These are phyloP conservation scores for Incumbomyces delicatus DNA, from an alignment of 2,329 filamentous ascomycete genomes.

Conservation along the genomic window DNA sequence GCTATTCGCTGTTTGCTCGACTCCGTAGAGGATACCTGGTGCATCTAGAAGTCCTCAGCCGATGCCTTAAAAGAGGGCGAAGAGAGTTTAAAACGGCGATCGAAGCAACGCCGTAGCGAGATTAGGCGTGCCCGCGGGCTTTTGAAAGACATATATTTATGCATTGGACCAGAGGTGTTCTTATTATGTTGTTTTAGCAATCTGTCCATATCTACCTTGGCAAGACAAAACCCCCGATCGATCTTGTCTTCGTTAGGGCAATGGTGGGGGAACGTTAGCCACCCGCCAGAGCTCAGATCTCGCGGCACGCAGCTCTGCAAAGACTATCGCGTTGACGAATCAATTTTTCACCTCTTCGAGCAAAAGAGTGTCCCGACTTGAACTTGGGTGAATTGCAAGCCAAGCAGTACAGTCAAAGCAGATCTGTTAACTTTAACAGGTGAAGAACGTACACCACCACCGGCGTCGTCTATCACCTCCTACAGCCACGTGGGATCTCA, in stretches of 20 bases:
- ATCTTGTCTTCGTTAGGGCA: neutral
- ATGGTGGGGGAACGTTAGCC: neutral
- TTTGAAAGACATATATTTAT: neutral
- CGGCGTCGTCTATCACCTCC: no score
- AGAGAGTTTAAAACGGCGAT: neutral
- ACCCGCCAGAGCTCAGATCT: neutral
- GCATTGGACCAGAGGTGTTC: neutral
- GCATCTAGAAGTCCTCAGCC: no score
- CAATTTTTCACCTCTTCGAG: no score
- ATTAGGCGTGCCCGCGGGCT: neutral
- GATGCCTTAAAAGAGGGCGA: no score
- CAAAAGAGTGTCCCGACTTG: no score
- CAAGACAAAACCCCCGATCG: neutral
- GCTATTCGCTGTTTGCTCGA: conserved; percentile 36
- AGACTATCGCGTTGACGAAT: no score
- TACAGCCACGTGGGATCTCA: no score
- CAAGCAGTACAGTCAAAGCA: no score
- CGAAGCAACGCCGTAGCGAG: neutral
- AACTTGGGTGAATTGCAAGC: no score
- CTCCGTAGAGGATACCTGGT: conserved; percentile 51
- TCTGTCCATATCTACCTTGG: neutral
- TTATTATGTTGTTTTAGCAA: neutral
- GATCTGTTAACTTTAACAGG: no score
- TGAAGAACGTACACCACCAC: no score
- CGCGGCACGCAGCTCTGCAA: no score